These are phyloP conservation scores for Erucastrum elatum DNA, from an alignment of 345 rosid genomes.

Conservation along the genomic window DNA sequence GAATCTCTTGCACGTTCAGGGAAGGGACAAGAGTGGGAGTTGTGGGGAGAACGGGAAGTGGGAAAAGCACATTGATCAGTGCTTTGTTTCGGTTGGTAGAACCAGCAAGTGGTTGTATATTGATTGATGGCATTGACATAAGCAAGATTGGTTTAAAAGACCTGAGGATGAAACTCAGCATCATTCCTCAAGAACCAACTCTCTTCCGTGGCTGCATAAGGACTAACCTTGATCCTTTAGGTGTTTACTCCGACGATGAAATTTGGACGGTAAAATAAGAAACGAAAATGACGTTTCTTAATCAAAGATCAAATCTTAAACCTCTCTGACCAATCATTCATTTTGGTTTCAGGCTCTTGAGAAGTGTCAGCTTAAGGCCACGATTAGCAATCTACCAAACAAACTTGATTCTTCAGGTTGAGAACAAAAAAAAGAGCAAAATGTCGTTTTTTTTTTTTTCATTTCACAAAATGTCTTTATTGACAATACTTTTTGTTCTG, in stretches of 20 bases:
- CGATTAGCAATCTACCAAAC: conserved; percentile 55
- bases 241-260: conserved; percentile 66
- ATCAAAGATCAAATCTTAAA: not conserved
- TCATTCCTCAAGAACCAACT: conserved; percentile 95
- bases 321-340: not conserved
- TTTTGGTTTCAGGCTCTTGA: conserved; percentile 55
- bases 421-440: not conserved
- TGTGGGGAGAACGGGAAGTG: conserved; percentile 94
- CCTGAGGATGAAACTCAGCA: conserved; percentile 84
- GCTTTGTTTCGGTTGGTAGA: conserved; percentile 88
- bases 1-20: conserved; percentile 69
- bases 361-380: conserved; percentile 75
- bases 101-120: conserved; percentile 67
- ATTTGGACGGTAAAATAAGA: conserved; percentile 70
- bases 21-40: conserved; percentile 81
- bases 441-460: not conserved
- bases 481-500: conserved; percentile 1
- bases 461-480: not conserved
- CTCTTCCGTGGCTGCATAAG: conserved; percentile 81
- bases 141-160: conserved; percentile 78
- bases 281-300: not conserved
- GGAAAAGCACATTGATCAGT: conserved; percentile 82
- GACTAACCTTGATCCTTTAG: conserved; percentile 81
- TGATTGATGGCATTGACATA: conserved; percentile 75
- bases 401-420: conserved; percentile 64